Evolutionary conservation across 2,329 filamentous ascomycete genomes (phyloP), one percentile per base, ranked within the genome.

Genomic region (Macroventuria anomochaeta): DNA sequence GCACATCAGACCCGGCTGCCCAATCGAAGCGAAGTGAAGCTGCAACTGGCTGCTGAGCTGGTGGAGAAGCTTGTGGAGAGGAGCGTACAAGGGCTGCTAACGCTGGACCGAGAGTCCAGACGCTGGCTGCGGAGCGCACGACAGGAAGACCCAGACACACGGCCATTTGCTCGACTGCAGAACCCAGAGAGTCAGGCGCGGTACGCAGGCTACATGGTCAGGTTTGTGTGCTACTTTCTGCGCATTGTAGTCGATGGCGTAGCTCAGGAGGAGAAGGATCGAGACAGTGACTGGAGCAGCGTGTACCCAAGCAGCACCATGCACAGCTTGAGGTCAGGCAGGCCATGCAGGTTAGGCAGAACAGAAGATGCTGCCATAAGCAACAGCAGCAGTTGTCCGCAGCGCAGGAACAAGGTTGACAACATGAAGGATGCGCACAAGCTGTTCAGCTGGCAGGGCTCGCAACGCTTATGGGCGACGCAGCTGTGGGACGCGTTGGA

Each of bases 141-240:
- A n/a, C 31, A 17, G 12, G n/a, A 33, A 3, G 15, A 15, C 31
- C 28, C 12, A 31, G 32, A 34, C 17, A n/a, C 3, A 8, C 17
- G 17, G 7, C 32, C 17, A 2, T 2, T 34, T 2, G 15, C 32
- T 34, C 17, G 11, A 34, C 32, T 34, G 17, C 17, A 34, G 32
- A 34, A 34, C 17, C 4, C 11, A 20, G 32, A 38, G 36, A 38
- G 36, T 25, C 18, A 57, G 31, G 53, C 38, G 33, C 43, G 29
- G 17, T 59, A 59, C 29, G 29, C 41, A 28, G 44, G 53, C 48
- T 59, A 59, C 26, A 54, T 59, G 18, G 25, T 48, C 25, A 12
- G 18, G 29, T 59, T 56, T 42, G 34, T 56, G 5, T 56, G 26
- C 37, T 56, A 34, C 43, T 53, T 31, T 51, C 52, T 56, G 2